A percentile compares a stretch with the other conserved stretches of the same genome.
Conservation (phyloP, 1,284 basidiomycete species). For the Dichomitus squalens region DNA sequence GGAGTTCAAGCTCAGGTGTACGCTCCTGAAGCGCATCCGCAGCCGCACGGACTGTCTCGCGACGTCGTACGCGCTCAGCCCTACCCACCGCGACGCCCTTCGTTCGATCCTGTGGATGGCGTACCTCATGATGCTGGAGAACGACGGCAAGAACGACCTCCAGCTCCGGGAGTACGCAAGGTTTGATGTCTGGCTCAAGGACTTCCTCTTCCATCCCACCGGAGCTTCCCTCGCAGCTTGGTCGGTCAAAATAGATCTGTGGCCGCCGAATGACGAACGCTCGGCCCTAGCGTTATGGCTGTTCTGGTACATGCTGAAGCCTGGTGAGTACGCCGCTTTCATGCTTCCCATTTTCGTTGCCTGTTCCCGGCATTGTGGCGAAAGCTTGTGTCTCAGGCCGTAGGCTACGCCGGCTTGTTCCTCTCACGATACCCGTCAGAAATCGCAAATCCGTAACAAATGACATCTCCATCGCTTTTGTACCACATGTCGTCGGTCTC, state of each 20-base stretch:
- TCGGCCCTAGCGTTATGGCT: slow-evolving; percentile 42
- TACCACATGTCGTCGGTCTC: no score
- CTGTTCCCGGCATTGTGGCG: not conserved
- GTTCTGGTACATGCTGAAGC: slow-evolving; percentile 55
- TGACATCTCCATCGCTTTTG: no score
- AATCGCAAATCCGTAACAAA: no score
- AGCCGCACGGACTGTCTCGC: slow-evolving; percentile 38
- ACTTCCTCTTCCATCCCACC: slow-evolving; percentile 39
- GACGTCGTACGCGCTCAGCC: slow-evolving; percentile 16
- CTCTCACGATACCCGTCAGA: no score
- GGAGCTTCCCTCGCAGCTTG: slow-evolving; percentile 37
- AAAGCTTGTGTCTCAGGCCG: not conserved
- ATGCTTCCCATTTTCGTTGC: not conserved
- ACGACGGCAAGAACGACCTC: slow-evolving; percentile 51
- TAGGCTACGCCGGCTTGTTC: no score
- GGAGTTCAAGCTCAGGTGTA: slow-evolving; percentile 53
- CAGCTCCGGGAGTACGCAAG: slow-evolving; percentile 44
- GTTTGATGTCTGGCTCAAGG: slow-evolving; percentile 39
- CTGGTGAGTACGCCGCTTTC: slow-evolving; percentile 46
- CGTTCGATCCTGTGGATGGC: slow-evolving; percentile 47
- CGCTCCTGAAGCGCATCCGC: slow-evolving; percentile 54
- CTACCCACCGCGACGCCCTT: slow-evolving; percentile 33
- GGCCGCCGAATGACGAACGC: slow-evolving; percentile 38
- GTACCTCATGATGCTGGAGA: slow-evolving; percentile 60
- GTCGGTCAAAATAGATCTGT: slow-evolving; percentile 32